Percentiles rank a stretch among this genome's conserved stretches.
phyloP scores from a whole-genome alignment of 2,329 filamentous ascomycete species.

The Dothiorella sarmentorum region DNA sequence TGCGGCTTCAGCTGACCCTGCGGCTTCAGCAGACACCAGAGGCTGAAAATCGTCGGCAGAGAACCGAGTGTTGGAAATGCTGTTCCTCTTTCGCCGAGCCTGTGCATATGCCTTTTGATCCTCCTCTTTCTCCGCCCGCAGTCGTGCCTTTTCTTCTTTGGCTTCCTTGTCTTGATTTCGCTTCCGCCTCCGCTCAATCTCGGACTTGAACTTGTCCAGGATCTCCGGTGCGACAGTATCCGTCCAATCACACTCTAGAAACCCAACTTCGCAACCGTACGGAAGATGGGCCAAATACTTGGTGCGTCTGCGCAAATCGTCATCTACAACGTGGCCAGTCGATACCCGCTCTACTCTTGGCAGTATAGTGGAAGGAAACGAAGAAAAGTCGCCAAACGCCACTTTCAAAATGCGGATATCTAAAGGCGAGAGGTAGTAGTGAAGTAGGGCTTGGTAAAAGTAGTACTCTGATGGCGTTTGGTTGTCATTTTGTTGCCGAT shows the following conservation, averaged over 20 bases:
- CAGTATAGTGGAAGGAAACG: slow-evolving; percentile 80
- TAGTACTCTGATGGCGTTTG: slow-evolving; percentile 60
- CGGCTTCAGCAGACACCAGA: slow-evolving; percentile 29
- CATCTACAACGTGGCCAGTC: slow-evolving; percentile 82
- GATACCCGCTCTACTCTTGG: slow-evolving; percentile 87
- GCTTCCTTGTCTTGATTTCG: slow-evolving; percentile 77
- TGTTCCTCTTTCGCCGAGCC: slow-evolving; percentile 56
- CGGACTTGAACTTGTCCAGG: slow-evolving; percentile 69
- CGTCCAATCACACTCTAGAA: slow-evolving; percentile 92
- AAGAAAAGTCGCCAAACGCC: slow-evolving; percentile 77
- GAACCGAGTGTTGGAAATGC: slow-evolving; percentile 50
- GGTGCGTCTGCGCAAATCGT: slow-evolving; percentile 74
- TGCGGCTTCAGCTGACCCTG: slow-evolving; percentile 31
- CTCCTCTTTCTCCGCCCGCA: slow-evolving; percentile 77
- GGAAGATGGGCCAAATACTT: slow-evolving; percentile 87
- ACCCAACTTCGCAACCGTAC: slow-evolving; percentile 84
- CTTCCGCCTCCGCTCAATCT: slow-evolving; percentile 73
- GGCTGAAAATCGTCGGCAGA: slow-evolving; percentile 48
- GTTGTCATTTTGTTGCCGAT: slow-evolving; percentile 41
- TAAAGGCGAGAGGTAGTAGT: slow-evolving; percentile 84
- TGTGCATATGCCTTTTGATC: slow-evolving; percentile 64
- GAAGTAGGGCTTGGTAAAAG: slow-evolving; percentile 83
- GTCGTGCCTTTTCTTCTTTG: slow-evolving; percentile 79
- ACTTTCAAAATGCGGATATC: slow-evolving; percentile 91
- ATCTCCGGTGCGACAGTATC: slow-evolving; percentile 76